Evolutionary conservation across 2,329 filamentous ascomycete species (phyloP).

Genomic region (Thielaviopsis musarum): DNA sequence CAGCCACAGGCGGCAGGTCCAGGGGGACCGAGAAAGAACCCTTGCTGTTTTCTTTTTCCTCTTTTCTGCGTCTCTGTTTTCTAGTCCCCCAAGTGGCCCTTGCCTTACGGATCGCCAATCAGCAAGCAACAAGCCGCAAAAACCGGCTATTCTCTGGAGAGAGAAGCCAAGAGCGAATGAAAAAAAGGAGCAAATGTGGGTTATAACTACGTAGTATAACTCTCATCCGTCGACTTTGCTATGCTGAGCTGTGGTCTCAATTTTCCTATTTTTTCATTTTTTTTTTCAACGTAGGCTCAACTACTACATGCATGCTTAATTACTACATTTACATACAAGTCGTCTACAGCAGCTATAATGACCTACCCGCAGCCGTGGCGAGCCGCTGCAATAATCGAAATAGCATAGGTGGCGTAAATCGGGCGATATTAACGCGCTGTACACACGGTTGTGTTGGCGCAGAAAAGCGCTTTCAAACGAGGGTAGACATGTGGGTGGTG

Average conservation of each 20-base stretch:
- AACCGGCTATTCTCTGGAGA: background rate
- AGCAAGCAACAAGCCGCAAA: background rate
- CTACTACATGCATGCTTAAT: no score
- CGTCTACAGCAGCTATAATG: background rate
- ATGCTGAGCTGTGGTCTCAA: no score
- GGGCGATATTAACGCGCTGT: background rate
- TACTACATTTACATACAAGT: background rate
- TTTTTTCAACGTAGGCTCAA: no score
- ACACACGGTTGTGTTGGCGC: background rate
- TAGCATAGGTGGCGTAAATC: background rate
- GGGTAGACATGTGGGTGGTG: constrained; percentile 4
- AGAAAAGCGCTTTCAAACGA: constrained; percentile 8
- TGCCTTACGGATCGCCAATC: background rate
- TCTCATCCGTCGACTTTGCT: no score
- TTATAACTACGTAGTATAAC: no score
- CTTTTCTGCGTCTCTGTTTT: background rate
- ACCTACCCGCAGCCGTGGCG: background rate
- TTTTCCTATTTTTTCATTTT: no score
- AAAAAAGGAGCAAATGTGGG: background rate
- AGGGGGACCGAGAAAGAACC: background rate
- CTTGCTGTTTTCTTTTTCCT: background rate
- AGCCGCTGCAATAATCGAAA: background rate
- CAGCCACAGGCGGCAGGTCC: background rate
- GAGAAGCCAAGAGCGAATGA: background rate
- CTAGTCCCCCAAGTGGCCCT: background rate